Evolutionary conservation across 1,284 basidiomycete species (phyloP), one percentile per base, ranked within the genome.

Genomic region (Volvariella volvacea): DNA sequence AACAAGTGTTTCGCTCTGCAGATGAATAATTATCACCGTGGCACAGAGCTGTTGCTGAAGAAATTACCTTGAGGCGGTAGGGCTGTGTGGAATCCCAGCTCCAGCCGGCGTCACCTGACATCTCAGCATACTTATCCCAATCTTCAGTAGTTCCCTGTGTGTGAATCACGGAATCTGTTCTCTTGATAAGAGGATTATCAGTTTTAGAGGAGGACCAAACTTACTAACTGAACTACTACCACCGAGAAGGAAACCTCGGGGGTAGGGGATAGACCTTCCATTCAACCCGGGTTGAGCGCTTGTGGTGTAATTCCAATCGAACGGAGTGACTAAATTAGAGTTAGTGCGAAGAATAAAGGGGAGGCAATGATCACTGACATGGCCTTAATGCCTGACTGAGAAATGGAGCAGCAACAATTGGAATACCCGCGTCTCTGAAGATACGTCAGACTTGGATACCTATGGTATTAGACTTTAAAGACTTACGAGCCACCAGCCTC

Each of bases 221-320:
- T 49, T 42, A 65, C 65, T 67, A 31, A 61, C 56, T 6, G 52
- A 54, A 22, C 53, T 62, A 16, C 55, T 57, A 6, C 65, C 65
- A 12, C 65, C 64, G 4, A 67, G 52, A 12, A 61, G 46, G 10
- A 48, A 46, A 9, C 64, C 65, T 17, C 63, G 50, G 9, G 55
- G 52, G 40, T 59, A 65, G 0, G 48, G 17, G 17, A 66, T 48
- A 1, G 41, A 37, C 1, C 63, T 53, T 17, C 52, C 51, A 39
- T 56, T 56, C 16, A 65, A 45, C 14, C 55, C 59, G 1, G 51
- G 17, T 44, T 64, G 61, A 1, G 58, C 51, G 1, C 48, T 46
- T 4, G 57, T 59, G 3, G 60, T 60, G 47, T 52, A 62, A 42
- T 67, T 61, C 66, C 58, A 65, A 43, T 60, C 58, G 30, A 31